A percentile compares a stretch with the other conserved stretches of the same genome.
phyloP scores from a whole-genome alignment of 805 yeast genomes.

The Nakazawaea wickerhamii region DNA sequence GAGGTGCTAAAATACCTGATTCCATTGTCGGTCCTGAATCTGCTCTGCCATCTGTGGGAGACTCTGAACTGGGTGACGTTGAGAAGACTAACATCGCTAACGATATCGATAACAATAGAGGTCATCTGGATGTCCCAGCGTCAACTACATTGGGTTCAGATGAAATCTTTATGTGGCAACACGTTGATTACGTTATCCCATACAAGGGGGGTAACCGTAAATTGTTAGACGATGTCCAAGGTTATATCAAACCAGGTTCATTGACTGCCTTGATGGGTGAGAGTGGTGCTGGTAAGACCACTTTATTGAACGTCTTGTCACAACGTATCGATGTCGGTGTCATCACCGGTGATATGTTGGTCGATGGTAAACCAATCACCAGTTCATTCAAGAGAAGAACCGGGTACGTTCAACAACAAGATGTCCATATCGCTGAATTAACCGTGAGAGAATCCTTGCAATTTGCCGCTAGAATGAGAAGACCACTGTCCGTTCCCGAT shows the following conservation, averaged over 20 bases:
- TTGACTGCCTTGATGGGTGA: background rate
- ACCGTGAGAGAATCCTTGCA: background rate
- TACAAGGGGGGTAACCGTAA: background rate
- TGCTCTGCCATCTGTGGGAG: background rate
- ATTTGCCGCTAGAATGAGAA: background rate
- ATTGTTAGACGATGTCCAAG: background rate
- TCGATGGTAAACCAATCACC: background rate
- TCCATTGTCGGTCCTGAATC: slow-evolving; percentile 1
- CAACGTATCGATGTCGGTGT: background rate
- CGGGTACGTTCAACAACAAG: background rate
- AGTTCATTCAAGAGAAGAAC: background rate
- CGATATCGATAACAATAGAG: slow-evolving; percentile 20
- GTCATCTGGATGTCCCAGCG: background rate
- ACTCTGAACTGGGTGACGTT: background rate
- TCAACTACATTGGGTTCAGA: slow-evolving; percentile 14
- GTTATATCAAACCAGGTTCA: background rate
- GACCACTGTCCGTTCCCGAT: background rate
- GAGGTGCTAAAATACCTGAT: slow-evolving; percentile 30
- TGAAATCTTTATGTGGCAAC: slow-evolving; percentile 11
- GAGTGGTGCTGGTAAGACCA: background rate
- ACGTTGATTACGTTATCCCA: background rate
- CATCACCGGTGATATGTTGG: background rate
- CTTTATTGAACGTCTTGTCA: background rate
- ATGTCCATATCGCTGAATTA: background rate
- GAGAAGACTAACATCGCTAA: slow-evolving; percentile 9